phyloP scores from a whole-genome alignment of 768 basidiomycete species.

The Suillus subaureus region DNA sequence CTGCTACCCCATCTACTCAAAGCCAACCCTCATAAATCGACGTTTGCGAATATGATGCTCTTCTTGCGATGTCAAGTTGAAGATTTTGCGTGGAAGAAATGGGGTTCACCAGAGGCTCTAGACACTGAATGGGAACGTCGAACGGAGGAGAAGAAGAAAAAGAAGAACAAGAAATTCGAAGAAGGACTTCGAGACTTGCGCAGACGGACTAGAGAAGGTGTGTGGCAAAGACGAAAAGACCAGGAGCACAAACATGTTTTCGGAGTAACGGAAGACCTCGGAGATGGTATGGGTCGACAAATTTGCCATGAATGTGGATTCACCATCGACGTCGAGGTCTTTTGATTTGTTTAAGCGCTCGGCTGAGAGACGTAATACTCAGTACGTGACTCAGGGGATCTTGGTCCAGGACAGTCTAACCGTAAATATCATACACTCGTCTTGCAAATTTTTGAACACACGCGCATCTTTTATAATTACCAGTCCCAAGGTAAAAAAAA shows the following conservation, averaged over 20 bases:
- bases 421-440: not conserved
- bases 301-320: conserved; percentile 91
- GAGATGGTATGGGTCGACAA: conserved; percentile 64
- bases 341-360: conserved; percentile 39
- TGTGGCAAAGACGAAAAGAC: conserved; percentile 87
- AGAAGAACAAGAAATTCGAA: conserved; percentile 95
- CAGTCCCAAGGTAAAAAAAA: not conserved
- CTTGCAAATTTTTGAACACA: not conserved
- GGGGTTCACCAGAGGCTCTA: conserved; percentile 91
- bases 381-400: not conserved
- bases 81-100: conserved; percentile 96
- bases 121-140: conserved; percentile 86
- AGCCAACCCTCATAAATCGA: conserved; percentile 93
- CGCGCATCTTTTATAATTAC: not conserved
- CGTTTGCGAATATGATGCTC: conserved; percentile 99
- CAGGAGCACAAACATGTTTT: conserved; percentile 89
- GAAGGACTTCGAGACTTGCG: conserved; percentile 84
- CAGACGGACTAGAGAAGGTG: conserved; percentile 81
- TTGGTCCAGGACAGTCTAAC: not conserved
- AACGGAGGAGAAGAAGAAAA: conserved; percentile 79
- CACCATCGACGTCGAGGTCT: conserved; percentile 84
- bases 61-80: conserved; percentile 94
- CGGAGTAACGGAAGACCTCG: conserved; percentile 54
- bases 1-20: conserved; percentile 91
- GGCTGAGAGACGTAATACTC: not conserved